Base-by-base conservation (phyloP, 345 rosid genomes). In the Rhizophora apiculata region DNA sequence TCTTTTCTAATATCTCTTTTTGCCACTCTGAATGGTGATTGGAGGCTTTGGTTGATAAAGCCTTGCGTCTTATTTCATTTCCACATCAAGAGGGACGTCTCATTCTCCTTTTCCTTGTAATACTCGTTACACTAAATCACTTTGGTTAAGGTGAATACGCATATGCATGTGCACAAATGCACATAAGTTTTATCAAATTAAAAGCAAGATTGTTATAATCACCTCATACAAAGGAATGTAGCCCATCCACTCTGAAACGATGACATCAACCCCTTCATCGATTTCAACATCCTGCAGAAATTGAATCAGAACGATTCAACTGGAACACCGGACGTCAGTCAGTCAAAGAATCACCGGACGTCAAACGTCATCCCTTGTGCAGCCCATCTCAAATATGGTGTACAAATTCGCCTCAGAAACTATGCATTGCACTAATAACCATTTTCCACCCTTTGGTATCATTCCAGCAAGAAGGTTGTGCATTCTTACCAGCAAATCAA, bases 231-330 rank as follows among this genome's bases (percentile, higher is more conserved):
- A 78, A 82, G 92, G 98, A 97, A 92, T 86, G 85, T 88, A 92
- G 63, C 99, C 99, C 99, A 95, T 95, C 99, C 99, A 95, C 70
- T 95, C 96, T 26, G 99, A 95, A 65, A 95, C 82, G 70, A 95
- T 92, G 68, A 90, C 96, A 81, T 95, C 99, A 74, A 95, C 99
- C 76, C 87, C 89, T 85, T 92, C 97, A 39, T 87, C 82, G 68
- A 92, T 92, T 79, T 90, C 89, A 79, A 95, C 96, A 86, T 92
- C 98, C 99, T 95, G 85, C 71, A 78, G 24, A 18, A 52, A 52
- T 4, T 31, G 21, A 21, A 36, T 24, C 16, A 54, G 20, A 53
- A 30, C 51, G 24, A 78, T 32, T 43, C 64, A 62, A 43, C 66
- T 65, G 63, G 30, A 18, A 39, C n/a, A 24, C 24, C 24, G 24